Evolutionary conservation across 2,329 filamentous ascomycete genomes (phyloP), one percentile per base, ranked within the genome.

Genomic region (Colletotrichum tanaceti): DNA sequence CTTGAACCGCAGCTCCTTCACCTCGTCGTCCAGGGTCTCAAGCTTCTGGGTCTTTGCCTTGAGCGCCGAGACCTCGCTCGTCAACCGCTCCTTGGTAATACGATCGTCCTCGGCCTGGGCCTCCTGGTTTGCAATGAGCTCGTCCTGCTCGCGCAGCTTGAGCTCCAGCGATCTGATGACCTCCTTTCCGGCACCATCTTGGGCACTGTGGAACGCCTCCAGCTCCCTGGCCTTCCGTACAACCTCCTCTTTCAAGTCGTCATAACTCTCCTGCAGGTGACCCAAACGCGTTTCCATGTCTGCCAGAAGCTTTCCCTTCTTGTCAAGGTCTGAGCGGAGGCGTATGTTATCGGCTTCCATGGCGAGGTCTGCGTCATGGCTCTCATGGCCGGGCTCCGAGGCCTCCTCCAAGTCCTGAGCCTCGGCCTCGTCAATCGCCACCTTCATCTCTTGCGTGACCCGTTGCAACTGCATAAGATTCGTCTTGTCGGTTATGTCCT

Each of bases 61-160:
- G 38, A 88, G 77, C 47, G 78, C 78, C 58, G 80, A 77, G 43
- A 88, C 82, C 71, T 89, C 86, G 68, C 80, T 81, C 61, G 80
- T 77, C 39, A 87, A 75, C 32, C 78, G 80, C 50, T 81, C 80
- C 72, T 81, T 86, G 76, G 80, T 76, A 18, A 80, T 75, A 20
- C 80, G 79, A 70, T 85, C 78, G 39, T 85, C 82, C 65, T 91
- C 87, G 13, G 90, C 79, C 72, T 92, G 87, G 22, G 86, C 85
- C 76, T 94, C 92, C 72, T 93, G 87, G 28, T 84, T 86, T 46
- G 89, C 88, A 74, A 94, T 94, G 58, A 93, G 82, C 66, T 90
- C 85, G 76, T 93, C 90, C 73, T 91, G 89, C 73, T 93, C 88
- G 47, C 86, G 86, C 28, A 90, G 81, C 72, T 86, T 85, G 50